Conservation (phyloP, 2,329 filamentous ascomycete genomes). For the Onygenales sp. region DNA sequence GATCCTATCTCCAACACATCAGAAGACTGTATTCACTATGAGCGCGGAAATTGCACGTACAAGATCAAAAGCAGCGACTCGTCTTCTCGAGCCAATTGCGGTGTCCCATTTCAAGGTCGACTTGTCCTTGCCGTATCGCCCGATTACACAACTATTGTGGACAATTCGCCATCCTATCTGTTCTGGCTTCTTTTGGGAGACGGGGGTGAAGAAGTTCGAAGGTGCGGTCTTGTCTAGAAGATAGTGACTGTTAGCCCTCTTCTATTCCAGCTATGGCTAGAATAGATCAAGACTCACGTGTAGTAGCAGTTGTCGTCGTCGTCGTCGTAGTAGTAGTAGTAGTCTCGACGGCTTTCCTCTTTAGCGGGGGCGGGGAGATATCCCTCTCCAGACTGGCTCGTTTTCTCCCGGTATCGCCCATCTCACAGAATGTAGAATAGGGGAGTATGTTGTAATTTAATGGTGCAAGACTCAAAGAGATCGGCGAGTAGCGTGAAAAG, state of each 20-base stretch:
- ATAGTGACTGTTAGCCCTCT: neutral
- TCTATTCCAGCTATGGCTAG: slow-evolving; percentile 9
- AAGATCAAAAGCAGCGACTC: slow-evolving; percentile 39
- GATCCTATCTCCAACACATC: slow-evolving; percentile 52
- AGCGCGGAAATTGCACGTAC: slow-evolving; percentile 18
- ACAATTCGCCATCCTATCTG: slow-evolving; percentile 58
- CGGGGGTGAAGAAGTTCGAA: slow-evolving; percentile 77
- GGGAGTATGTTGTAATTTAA: neutral
- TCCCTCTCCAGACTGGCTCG: slow-evolving; percentile 12
- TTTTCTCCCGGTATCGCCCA: slow-evolving; percentile 3
- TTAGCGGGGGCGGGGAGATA: slow-evolving; percentile 50
- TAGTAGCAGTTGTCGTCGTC: too few relatives aligned
- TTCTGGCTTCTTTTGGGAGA: slow-evolving; percentile 74
- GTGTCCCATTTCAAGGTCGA: neutral
- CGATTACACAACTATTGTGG: slow-evolving; percentile 65
- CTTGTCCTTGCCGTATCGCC: slow-evolving; percentile 45
- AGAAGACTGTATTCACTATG: neutral
- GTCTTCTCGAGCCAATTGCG: slow-evolving; percentile 14
- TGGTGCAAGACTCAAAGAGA: neutral
- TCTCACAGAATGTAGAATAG: neutral
- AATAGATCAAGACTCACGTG: slow-evolving; percentile 22
- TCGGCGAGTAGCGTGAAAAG: neutral
- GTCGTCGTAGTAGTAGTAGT: slow-evolving; percentile 31
- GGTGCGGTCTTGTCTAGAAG: slow-evolving; percentile 46
- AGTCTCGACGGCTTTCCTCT: slow-evolving; percentile 44